Percentiles rank a stretch among this genome's conserved stretches.
Evolutionary conservation across 768 basidiomycete species (phyloP).

Genomic region (Kwoniella pini): DNA sequence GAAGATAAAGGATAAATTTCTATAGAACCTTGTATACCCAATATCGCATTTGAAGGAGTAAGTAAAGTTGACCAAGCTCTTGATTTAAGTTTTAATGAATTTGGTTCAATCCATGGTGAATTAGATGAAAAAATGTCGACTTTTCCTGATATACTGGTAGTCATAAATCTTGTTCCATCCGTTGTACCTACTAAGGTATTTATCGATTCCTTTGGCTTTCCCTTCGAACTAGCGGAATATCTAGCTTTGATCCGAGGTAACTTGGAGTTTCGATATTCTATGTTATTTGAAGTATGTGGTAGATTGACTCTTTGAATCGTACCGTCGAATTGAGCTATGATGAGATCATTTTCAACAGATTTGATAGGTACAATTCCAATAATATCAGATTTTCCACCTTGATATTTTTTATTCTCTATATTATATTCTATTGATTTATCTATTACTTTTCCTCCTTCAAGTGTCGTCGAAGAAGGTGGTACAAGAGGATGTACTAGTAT

Average conservation of each 20-base stretch:
- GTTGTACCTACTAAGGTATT: constrained; percentile 16
- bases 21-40: constrained; percentile 34
- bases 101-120: constrained; percentile 33
- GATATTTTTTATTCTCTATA: constrained; percentile 11
- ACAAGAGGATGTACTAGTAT: constrained; percentile 36
- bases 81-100: constrained; percentile 10
- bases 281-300: not conserved
- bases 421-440: constrained; percentile 27
- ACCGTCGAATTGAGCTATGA: constrained; percentile 44
- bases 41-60: constrained; percentile 10
- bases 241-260: constrained; percentile 25
- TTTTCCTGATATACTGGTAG: constrained; percentile 25
- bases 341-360: not conserved
- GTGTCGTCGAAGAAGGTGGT: not conserved
- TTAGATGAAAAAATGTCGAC: constrained; percentile 23
- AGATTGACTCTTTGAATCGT: constrained; percentile 28
- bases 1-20: constrained; percentile 22
- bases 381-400: constrained; percentile 39
- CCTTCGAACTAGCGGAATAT: constrained; percentile 6
- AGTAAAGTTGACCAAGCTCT: constrained; percentile 43
- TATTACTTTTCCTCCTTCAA: constrained; percentile 17
- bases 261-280: not conserved
- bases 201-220: constrained; percentile 9
- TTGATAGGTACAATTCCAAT: constrained; percentile 25
- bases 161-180: constrained; percentile 23